Base-by-base conservation (phyloP, 1,284 basidiomycete species). In the Pseudozyma tsukubaensis region DNA sequence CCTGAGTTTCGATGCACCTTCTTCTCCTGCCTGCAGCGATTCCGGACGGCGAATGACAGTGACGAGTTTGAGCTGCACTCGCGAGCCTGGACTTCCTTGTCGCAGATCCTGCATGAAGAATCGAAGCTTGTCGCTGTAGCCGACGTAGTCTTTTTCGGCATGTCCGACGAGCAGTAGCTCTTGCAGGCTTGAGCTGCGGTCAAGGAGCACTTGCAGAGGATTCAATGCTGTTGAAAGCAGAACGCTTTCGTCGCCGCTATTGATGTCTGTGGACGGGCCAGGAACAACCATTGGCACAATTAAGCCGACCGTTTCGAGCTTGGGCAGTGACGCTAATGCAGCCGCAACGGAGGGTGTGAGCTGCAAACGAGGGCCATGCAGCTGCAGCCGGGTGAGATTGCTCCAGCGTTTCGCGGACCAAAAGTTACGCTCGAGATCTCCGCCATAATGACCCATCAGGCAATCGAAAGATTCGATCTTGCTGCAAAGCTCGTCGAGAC, bases 311-410 rank as follows among this genome's bases (percentile, higher is more conserved):
- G 44, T 54, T 19, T 35, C 47, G 18, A 73, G 64, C 18, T 34
- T 37, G 0, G 61, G 65, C 1, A 73, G 35, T 5, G 36, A 11
- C 4, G 60, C 50, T 1, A 73, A n/a, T 0, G 58, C 49, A 3
- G 34, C 13, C 6, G 61, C 61, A 0, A 47, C 54, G 7, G 29
- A 14, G 0, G 56, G 13, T 8, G 60, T 68, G 32, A 73, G 54
- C 4, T 56, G 10, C 14, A 73, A 63, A 0, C 58, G 56, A 6
- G 71, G 71, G 3, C 71, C 71, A 24, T 73, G 65, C n/a, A 73
- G 47, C 40, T 73, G 71, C 16, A 73, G 12, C 12, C 58, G 37
- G 2, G n/a, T 50, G 4, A 73, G 40, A 9, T 29, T 12, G 18
- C 11, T 50, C 71, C 71, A 73, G 1, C 65, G 37, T 0, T 34